Evolutionary conservation across 257 asterid species (phyloP).

Genomic region (Paraleonurus japonicus): DNA sequence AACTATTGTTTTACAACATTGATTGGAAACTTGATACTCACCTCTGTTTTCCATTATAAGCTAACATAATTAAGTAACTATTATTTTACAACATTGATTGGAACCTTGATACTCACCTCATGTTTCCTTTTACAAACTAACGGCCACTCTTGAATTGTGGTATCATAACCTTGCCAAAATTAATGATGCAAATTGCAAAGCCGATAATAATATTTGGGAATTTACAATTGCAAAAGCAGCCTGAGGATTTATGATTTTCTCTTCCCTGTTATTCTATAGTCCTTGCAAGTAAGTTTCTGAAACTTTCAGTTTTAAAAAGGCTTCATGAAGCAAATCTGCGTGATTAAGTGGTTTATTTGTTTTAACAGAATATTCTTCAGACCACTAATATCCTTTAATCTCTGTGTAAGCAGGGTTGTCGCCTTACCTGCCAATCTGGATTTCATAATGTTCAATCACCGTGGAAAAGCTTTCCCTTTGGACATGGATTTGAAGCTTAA

Average conservation of each 20-base stretch:
- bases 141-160: not conserved
- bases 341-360: not conserved
- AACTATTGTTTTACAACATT: not conserved
- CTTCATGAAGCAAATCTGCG: not conserved
- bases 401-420: slow-evolving; percentile 64
- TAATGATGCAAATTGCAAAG: not conserved
- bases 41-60: not conserved
- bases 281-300: not conserved
- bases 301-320: not conserved
- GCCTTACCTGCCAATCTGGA: slow-evolving; percentile 79
- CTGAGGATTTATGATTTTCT: not conserved
- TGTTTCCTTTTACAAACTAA: not conserved
- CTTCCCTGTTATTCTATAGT: not conserved
- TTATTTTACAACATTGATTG: not conserved
- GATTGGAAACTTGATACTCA: not conserved
- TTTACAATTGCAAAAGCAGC: not conserved
- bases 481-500: slow-evolving; percentile 57
- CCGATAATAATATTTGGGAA: not conserved
- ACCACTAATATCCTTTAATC: not conserved
- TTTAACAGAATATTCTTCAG: not conserved
- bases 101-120: not conserved
- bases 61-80: not conserved
- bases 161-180: not conserved
- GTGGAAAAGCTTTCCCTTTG: slow-evolving; percentile 75
- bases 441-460: slow-evolving; percentile 94